Percentiles rank a stretch among this genome's conserved stretches.
These are phyloP conservation scores for Arabis hirsuta DNA, from an alignment of 345 rosid species.

Conservation along the genomic window DNA sequence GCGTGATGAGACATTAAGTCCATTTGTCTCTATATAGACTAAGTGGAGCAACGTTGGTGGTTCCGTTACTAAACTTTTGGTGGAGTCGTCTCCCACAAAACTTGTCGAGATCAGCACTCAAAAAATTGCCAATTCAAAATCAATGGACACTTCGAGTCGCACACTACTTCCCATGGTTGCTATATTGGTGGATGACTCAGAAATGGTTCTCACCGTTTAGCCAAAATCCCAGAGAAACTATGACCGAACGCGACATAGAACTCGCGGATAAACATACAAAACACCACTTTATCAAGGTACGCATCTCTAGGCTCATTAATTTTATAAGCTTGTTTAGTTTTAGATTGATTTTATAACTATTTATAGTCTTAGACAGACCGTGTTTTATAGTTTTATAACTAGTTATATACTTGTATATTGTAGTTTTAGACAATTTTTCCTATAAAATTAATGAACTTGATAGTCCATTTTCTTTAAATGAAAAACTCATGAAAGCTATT, in stretches of 20 bases:
- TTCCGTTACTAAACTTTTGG: slow-evolving; percentile 82
- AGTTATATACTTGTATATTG: too few relatives aligned
- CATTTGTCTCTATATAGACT: slow-evolving; percentile 43
- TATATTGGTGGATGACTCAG: slow-evolving; percentile 91
- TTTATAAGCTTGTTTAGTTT: background rate
- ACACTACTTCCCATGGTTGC: slow-evolving; percentile 68
- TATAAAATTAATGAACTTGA: background rate
- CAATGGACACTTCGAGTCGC: slow-evolving; percentile 63
- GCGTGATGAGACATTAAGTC: too few relatives aligned
- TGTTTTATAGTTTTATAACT: background rate
- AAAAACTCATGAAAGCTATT: background rate
- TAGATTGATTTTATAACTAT: background rate
- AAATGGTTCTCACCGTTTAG: slow-evolving; percentile 68
- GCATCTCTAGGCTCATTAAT: slow-evolving; percentile 24
- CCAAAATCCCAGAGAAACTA: slow-evolving; percentile 49
- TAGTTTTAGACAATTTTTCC: too few relatives aligned
- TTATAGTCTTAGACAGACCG: background rate
- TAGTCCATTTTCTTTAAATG: background rate
- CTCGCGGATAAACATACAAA: slow-evolving; percentile 45
- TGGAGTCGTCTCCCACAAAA: slow-evolving; percentile 69
- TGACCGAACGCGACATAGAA: slow-evolving; percentile 51
- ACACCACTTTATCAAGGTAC: slow-evolving; percentile 49
- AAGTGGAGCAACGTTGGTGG: slow-evolving; percentile 69
- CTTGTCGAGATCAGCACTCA: slow-evolving; percentile 45
- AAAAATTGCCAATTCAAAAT: slow-evolving; percentile 45